phyloP scores from a whole-genome alignment of 768 basidiomycete species.

The Pleurotus eryngii region DNA sequence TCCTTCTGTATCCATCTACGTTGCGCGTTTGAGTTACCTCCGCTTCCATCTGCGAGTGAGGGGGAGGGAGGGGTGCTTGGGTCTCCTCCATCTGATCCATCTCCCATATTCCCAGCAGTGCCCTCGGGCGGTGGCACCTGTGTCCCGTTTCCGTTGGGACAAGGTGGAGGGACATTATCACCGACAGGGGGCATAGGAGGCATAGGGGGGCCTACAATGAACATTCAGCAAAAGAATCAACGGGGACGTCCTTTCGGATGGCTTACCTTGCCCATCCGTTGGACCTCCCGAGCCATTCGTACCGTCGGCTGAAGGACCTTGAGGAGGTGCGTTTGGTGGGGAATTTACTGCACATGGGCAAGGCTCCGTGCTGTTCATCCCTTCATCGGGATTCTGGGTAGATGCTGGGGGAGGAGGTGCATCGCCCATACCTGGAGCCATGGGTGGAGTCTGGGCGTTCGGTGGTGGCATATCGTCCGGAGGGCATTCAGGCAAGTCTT shows the following conservation, averaged over 20 bases:
- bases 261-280: neutral
- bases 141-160: neutral
- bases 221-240: neutral
- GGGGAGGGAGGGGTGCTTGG: neutral
- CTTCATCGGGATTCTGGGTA: neutral
- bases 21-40: neutral
- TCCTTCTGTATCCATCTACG: slow-evolving; percentile 1
- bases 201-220: neutral
- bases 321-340: neutral
- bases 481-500: neutral
- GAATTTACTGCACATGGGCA: neutral
- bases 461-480: neutral
- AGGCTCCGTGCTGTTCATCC: neutral
- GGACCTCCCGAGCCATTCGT: neutral
- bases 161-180: neutral
- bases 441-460: neutral
- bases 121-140: neutral
- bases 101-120: neutral
- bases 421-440: too few species aligned
- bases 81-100: neutral
- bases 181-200: neutral
- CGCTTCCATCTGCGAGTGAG: neutral
- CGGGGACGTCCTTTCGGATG: neutral
- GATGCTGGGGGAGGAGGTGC: neutral
- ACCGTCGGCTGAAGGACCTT: neutral